Base-by-base conservation (phyloP, 345 rosid genomes). In the Trapa incisa region DNA sequence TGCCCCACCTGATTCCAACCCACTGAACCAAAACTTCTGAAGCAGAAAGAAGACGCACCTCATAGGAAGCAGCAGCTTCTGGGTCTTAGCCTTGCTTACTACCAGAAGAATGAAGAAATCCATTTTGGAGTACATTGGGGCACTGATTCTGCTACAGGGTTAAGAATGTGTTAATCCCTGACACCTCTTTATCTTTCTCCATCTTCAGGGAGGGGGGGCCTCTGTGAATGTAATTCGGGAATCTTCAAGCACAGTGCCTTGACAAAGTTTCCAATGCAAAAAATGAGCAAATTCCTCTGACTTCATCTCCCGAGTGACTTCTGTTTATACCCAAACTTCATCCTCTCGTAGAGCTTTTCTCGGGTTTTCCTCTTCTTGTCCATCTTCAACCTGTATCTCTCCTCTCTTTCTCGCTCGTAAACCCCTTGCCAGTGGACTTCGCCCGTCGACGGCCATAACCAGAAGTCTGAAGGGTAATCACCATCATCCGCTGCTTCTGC, bases 361-460 rank as follows among this genome's bases (percentile, higher is more conserved):
- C 78, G 84, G 0, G 78, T 83, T 79, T 89, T 94, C 79, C 95
- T 84, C 81, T 94, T 94, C 81, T 91, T 94, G 63, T 94, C 95
- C 99, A 94, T 94, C 81, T 94, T 94, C 69, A 76, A 63, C 71
- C 99, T 72, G 47, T 94, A 94, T 73, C 91, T 87, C 75, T 87
- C 87, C 81, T 89, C 99, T 56, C 97, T 89, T 75, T 94, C 99
- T 70, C 95, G 85, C 52, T 94, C 99, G 37, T 94, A 91, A 54
- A 91, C 78, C 71, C 99, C 99, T 78, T 84, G 92, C 99, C 99
- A 94, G 56, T 94, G 99, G 63, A 94, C 87, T 84, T 94, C 97
- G 5, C 99, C 99, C 0, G 91, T 94, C 67, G 79, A 71, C 10
- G 97, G 99, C 99, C 99, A 94, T 66, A 94, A 54, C 99, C 99